These are phyloP conservation scores for Prunus mume DNA, from an alignment of 306 rosid species.

Conservation along the genomic window DNA sequence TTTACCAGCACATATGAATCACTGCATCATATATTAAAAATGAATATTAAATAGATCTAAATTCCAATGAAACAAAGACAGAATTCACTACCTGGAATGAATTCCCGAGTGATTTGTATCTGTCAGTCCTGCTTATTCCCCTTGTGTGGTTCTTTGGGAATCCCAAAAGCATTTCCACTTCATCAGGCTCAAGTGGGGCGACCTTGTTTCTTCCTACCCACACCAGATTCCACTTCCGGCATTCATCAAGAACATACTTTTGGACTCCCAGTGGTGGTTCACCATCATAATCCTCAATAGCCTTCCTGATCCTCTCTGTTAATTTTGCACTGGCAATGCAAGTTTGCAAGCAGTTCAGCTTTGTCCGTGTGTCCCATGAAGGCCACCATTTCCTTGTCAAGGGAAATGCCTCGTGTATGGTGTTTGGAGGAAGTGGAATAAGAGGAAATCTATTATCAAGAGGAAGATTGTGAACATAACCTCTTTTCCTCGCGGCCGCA, in stretches of 20 bases:
- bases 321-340: slow-evolving; percentile 66
- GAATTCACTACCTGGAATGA: slow-evolving; percentile 76
- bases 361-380: slow-evolving; percentile 72
- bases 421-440: slow-evolving; percentile 72
- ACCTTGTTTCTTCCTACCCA: slow-evolving; percentile 98
- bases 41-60: no score
- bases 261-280: slow-evolving; percentile 58
- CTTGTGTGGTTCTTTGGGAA: slow-evolving; percentile 94
- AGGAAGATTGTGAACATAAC: slow-evolving; percentile 91
- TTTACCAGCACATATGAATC: no score
- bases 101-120: slow-evolving; percentile 92
- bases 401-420: slow-evolving; percentile 77
- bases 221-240: slow-evolving; percentile 92
- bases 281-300: slow-evolving; percentile 53
- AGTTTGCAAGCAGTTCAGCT: slow-evolving; percentile 82
- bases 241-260: slow-evolving; percentile 62
- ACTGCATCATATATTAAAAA: no score
- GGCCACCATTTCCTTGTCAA: slow-evolving; percentile 96
- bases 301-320: slow-evolving; percentile 72
- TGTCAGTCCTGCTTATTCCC: slow-evolving; percentile 90
- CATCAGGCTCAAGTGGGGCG: slow-evolving; percentile 94
- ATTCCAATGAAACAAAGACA: background rate
- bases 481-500: slow-evolving; percentile 93
- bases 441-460: slow-evolving; percentile 68
- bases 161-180: slow-evolving; percentile 82